Base-by-base conservation (phyloP, 306 rosid species). In the Lagenaria siceraria region DNA sequence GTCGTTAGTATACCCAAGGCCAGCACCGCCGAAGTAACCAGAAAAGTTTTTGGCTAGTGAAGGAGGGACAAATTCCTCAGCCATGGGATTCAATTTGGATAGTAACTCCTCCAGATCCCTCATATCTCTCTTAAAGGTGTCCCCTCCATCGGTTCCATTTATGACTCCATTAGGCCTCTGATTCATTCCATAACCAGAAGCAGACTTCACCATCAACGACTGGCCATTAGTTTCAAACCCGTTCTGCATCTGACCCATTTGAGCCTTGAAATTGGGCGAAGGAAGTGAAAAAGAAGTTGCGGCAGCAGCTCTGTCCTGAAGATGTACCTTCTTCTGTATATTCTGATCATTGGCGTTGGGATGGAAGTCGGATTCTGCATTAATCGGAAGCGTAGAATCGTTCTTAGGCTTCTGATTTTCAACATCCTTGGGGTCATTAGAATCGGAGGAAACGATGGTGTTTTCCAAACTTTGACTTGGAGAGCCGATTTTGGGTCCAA, bases 51-150 rank as follows among this genome's bases (percentile, higher is more conserved):
- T 91, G 52, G 86, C 75, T 22, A 86, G 89, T 2, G 97, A 89
- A 0, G 93, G 93, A 9, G 99, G 99, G 77, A 95, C 93, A 85
- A 92, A 95, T 68, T 95, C 99, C 90, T 95, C 89, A 65, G 97
- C 99, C 99, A 95, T 87, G 78, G 99, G 97, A 75, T 95, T 95
- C 90, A 95, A 76, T 91, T 95, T 92, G 11, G 97, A 92, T 65
- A 95, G 77, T 49, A 95, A 78, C n/a, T 92, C 97, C 60, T 85
- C 99, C 93, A 95, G 92, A 89, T 95, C 97, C 86, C 93, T 92
- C 91, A 95, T 95, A 43, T 92, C 96, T 22, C 84, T 82, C 76
- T 91, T 90, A 77, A 79, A 91, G 79, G 74, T 87, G 60, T 90
- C 94, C 22, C 80, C 89, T 42, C 82, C 88, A 24, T 84, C 79